A percentile compares a stretch with the other conserved stretches of the same genome.
These are phyloP conservation scores for Xylogone sp. DNA, from an alignment of 2,329 filamentous ascomycete genomes.

Conservation along the genomic window DNA sequence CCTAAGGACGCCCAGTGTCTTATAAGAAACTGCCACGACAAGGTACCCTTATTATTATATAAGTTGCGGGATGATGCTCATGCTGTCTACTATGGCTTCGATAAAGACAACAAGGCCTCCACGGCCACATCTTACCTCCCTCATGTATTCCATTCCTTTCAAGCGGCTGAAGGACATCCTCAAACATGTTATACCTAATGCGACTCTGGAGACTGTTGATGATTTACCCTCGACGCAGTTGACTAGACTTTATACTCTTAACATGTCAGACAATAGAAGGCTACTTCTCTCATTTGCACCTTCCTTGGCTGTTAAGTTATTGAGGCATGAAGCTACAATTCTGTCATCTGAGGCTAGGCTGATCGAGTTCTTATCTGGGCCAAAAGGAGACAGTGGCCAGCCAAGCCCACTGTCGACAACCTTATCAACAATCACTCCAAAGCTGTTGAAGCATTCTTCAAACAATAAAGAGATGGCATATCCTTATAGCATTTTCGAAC, in stretches of 20 bases:
- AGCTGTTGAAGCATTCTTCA: conserved; percentile 27
- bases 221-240: conserved; percentile 27
- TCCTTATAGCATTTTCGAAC: conserved; percentile 26
- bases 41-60: neutral
- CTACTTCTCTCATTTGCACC: conserved; percentile 25
- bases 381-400: neutral
- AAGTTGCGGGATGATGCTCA: neutral
- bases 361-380: conserved; percentile 18
- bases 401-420: conserved; percentile 6
- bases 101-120: conserved; percentile 18
- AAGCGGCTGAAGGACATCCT: conserved; percentile 26
- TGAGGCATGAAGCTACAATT: conserved; percentile 25
- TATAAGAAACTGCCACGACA: neutral
- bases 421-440: conserved; percentile 19
- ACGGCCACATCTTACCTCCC: conserved; percentile 18
- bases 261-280: conserved; percentile 24
- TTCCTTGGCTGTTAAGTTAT: conserved; percentile 21
- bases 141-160: conserved; percentile 26
- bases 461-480: conserved; percentile 25
- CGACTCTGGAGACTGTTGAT: conserved; percentile 22
- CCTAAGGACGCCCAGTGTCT: neutral
- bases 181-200: conserved; percentile 19
- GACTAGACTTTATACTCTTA: conserved; percentile 25
- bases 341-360: conserved; percentile 26
- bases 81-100: conserved; percentile 7